Evolutionary conservation across 495 filamentous ascomycete genomes (phyloP).

Genomic region (Hypoxylon cercidicola): DNA sequence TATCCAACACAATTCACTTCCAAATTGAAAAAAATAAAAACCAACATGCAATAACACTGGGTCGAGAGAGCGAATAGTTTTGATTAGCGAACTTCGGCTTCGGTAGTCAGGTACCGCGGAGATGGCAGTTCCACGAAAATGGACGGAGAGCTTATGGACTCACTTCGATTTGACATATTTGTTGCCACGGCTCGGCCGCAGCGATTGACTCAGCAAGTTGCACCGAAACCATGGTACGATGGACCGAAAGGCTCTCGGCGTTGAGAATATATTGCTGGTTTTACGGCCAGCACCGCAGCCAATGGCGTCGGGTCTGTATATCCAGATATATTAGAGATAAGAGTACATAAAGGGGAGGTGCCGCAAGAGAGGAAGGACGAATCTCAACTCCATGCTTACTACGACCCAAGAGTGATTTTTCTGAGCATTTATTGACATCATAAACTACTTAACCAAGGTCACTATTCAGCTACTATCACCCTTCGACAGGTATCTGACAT

Average conservation of each 20-base stretch:
- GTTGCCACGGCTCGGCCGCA: conserved; percentile 13
- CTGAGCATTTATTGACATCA: not conserved
- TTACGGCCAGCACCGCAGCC: not conserved
- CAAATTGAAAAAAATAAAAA: conserved; percentile 1
- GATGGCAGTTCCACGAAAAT: conserved; percentile 39
- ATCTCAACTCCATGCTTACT: conserved; percentile 11
- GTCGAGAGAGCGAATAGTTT: not conserved
- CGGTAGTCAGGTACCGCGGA: conserved; percentile 30
- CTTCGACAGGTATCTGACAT: conserved; percentile 4
- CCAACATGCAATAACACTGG: conserved; percentile 4
- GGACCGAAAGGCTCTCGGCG: conserved; percentile 16
- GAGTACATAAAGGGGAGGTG: conserved; percentile 25
- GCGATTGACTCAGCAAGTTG: conserved; percentile 24
- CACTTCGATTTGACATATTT: conserved; percentile 19
- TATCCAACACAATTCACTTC: conserved; percentile 1
- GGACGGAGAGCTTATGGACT: conserved; percentile 29
- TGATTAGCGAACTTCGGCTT: conserved; percentile 18
- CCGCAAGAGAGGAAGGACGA: conserved; percentile 2
- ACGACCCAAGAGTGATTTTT: not conserved
- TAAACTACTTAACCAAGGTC: not conserved
- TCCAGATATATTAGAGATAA: not conserved
- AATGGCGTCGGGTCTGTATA: conserved; percentile 13
- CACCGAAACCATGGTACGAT: conserved; percentile 33
- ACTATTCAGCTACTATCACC: too few species aligned
- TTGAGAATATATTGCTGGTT: conserved; percentile 7